These are phyloP conservation scores for Didymella glomerata DNA, from an alignment of 2,329 filamentous ascomycete species.

Conservation along the genomic window DNA sequence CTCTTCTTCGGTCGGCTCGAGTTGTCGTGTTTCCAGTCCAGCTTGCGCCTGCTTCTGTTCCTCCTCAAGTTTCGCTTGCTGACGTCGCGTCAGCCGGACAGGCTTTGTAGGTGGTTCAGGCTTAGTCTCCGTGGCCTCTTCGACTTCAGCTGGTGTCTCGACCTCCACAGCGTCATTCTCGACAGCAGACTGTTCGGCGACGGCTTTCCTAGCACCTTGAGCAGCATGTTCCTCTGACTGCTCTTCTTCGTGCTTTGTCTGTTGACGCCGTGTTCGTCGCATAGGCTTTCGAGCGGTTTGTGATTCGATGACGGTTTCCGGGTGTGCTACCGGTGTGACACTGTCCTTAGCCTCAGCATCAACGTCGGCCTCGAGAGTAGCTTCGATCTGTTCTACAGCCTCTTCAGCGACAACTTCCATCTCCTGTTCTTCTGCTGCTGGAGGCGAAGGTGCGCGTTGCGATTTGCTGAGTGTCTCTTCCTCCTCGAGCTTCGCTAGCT, in stretches of 20 bases:
- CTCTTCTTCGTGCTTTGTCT: slow-evolving; percentile 11
- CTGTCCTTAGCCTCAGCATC: neutral
- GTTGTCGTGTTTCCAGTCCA: slow-evolving; percentile 7
- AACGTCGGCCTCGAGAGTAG: neutral
- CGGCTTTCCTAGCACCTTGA: neutral
- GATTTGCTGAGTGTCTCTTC: slow-evolving; percentile 39
- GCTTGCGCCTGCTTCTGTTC: slow-evolving; percentile 5
- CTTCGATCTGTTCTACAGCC: neutral
- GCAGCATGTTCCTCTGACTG: neutral
- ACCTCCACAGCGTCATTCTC: neutral
- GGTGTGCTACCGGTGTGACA: neutral
- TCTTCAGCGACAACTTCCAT: neutral
- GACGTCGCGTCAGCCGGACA: slow-evolving; percentile 9
- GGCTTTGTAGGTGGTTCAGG: slow-evolving; percentile 1
- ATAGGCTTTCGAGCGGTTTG: slow-evolving; percentile 6
- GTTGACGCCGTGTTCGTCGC: slow-evolving; percentile 11
- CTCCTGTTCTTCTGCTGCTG: neutral
- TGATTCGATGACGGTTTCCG: neutral
- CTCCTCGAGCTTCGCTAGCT: slow-evolving; percentile 47
- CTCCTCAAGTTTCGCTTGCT: slow-evolving; percentile 15
- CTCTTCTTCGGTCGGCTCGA: slow-evolving; percentile 12
- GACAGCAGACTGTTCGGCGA: neutral
- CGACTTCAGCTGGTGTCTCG: neutral
- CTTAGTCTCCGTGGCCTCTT: neutral
- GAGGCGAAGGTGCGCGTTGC: slow-evolving; percentile 22